These are phyloP conservation scores for Sporothrix schenckii DNA, from an alignment of 2,329 filamentous ascomycete species.

Conservation along the genomic window DNA sequence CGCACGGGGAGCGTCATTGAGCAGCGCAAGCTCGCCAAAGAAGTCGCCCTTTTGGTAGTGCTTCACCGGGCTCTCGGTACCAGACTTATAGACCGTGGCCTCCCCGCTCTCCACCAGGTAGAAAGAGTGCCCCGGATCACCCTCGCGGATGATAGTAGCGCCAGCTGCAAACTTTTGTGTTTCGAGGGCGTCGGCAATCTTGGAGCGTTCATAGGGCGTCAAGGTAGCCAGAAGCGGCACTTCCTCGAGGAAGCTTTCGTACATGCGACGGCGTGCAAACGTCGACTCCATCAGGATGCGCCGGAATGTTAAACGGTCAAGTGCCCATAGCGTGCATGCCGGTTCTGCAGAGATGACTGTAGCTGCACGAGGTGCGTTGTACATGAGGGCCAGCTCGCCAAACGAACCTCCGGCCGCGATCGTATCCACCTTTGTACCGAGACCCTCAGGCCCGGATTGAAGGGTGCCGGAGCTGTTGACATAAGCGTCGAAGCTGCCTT, in stretches of 20 bases:
- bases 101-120: slow-evolving; percentile 87
- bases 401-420: slow-evolving; percentile 91
- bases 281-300: slow-evolving; percentile 98
- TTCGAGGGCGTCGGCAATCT: slow-evolving; percentile 95
- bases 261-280: slow-evolving; percentile 93
- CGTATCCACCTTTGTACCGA: slow-evolving; percentile 78
- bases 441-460: slow-evolving; percentile 77
- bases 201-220: slow-evolving; percentile 90
- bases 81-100: slow-evolving; percentile 84
- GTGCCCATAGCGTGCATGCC: slow-evolving; percentile 82
- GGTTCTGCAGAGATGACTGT: slow-evolving; percentile 84
- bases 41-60: slow-evolving; percentile 90
- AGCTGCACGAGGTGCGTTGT: slow-evolving; percentile 93
- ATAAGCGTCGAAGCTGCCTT: slow-evolving; percentile 85
- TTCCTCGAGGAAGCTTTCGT: slow-evolving; percentile 94
- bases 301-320: slow-evolving; percentile 95
- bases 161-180: slow-evolving; percentile 81
- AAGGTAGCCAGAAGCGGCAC: slow-evolving; percentile 82
- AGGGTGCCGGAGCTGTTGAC: slow-evolving; percentile 78
- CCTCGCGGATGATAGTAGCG: slow-evolving; percentile 84
- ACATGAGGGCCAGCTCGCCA: slow-evolving; percentile 96
- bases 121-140: slow-evolving; percentile 88
- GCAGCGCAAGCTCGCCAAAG: slow-evolving; percentile 90
- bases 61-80: slow-evolving; percentile 69
- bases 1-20: slow-evolving; percentile 91